Conservation (phyloP, 495 filamentous ascomycete species). For the Aspergillus mulundensis region DNA sequence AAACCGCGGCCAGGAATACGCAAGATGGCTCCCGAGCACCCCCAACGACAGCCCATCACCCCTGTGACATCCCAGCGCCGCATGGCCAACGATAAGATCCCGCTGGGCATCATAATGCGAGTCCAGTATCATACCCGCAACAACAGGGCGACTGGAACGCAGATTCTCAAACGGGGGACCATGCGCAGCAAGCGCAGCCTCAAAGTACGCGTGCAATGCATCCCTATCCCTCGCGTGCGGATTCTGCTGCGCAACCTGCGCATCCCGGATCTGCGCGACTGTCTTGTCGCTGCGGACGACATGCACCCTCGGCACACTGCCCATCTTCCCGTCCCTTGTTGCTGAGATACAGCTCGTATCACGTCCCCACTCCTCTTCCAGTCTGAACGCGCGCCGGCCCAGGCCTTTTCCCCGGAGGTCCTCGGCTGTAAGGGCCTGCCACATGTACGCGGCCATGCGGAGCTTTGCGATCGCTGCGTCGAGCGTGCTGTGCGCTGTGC, state of each 20-base stretch:
- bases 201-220: too few species aligned
- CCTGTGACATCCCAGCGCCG: not conserved
- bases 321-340: not conserved
- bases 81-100: too few species aligned
- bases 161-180: too few species aligned
- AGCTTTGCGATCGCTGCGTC: not conserved
- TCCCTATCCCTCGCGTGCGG: not conserved
- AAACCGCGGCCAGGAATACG: not conserved
- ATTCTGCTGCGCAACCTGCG: conserved; percentile 5
- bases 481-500: not conserved
- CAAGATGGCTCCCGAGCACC: not conserved
- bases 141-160: too few species aligned
- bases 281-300: not conserved
- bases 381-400: not conserved
- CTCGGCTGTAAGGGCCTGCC: not conserved
- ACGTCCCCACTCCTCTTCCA: not conserved
- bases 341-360: not conserved
- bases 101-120: too few species aligned
- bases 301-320: not conserved
- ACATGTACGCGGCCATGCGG: not conserved
- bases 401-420: not conserved
- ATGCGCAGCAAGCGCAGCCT: too few species aligned
- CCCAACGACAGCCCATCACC: not conserved
- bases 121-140: too few species aligned
- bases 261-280: not conserved